Conservation (phyloP, 2,329 filamentous ascomycete genomes). For the Colletotrichum australisinense region DNA sequence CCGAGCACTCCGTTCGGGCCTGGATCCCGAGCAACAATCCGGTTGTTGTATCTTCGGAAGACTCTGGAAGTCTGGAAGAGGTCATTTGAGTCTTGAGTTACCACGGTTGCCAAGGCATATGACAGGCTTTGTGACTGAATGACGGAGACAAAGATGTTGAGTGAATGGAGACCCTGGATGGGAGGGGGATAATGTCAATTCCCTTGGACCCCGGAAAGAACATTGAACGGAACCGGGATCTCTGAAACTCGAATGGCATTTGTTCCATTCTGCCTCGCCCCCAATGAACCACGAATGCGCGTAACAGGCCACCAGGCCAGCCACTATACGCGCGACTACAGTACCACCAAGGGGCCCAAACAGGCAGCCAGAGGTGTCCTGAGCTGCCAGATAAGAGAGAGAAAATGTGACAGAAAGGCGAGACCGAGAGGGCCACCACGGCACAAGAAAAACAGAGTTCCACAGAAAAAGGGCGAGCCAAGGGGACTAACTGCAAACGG, state of each 20-base stretch:
- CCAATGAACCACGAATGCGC: not conserved
- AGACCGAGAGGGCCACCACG: not conserved
- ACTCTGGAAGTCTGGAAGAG: not conserved
- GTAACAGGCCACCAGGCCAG: not conserved
- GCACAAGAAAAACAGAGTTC: not conserved
- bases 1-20: not conserved
- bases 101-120: not conserved
- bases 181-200: not conserved
- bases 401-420: not conserved
- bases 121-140: not conserved
- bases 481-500: constrained; percentile 22
- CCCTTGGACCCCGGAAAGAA: not conserved
- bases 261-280: not conserved
- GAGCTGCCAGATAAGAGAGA: not conserved
- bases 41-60: not conserved
- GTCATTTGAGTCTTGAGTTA: not conserved
- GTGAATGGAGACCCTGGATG: not conserved
- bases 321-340: not conserved
- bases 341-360: not conserved
- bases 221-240: not conserved
- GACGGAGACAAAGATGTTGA: not conserved
- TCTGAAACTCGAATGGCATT: not conserved
- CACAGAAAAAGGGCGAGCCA: not conserved
- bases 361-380: not conserved
- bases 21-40: not conserved